These are phyloP conservation scores for Cystofilobasidium ferigula DNA, from an alignment of 768 basidiomycete species.

Conservation along the genomic window DNA sequence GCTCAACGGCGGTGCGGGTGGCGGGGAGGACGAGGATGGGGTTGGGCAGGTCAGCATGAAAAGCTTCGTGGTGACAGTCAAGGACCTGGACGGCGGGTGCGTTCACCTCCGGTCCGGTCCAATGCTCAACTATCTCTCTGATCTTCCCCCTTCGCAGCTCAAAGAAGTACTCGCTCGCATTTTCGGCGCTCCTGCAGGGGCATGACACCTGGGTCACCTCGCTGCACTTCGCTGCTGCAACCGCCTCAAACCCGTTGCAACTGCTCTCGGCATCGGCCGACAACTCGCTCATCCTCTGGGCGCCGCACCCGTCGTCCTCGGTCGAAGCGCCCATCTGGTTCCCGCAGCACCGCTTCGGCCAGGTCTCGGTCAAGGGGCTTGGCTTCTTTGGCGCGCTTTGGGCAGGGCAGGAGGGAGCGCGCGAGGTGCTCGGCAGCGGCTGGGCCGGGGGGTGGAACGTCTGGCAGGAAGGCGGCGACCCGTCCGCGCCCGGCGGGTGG, in stretches of 20 bases:
- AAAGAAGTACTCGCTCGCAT: conserved; percentile 63
- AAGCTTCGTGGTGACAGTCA: conserved; percentile 64
- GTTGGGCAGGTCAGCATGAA: conserved; percentile 76
- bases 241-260: conserved; percentile 38
- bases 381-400: conserved; percentile 89
- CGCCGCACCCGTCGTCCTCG: conserved; percentile 39
- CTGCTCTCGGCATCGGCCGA: conserved; percentile 90
- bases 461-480: conserved; percentile 42
- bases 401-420: conserved; percentile 44
- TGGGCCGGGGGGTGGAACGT: conserved; percentile 92
- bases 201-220: conserved; percentile 89
- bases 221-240: conserved; percentile 62
- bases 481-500: conserved; percentile 49
- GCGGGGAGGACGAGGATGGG: conserved; percentile 27
- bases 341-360: conserved; percentile 80
- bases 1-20: conserved; percentile 35
- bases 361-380: conserved; percentile 72
- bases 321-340: conserved; percentile 61
- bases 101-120: background rate
- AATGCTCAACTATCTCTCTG: background rate
- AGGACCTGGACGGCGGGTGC: conserved; percentile 31
- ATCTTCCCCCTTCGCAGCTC: conserved; percentile 33
- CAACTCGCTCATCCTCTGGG: conserved; percentile 91
- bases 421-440: conserved; percentile 67
- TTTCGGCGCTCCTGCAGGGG: conserved; percentile 89